Evolutionary conservation across 164 flowering plant species (phyloP).

Genomic region (Saururus chinensis): DNA sequence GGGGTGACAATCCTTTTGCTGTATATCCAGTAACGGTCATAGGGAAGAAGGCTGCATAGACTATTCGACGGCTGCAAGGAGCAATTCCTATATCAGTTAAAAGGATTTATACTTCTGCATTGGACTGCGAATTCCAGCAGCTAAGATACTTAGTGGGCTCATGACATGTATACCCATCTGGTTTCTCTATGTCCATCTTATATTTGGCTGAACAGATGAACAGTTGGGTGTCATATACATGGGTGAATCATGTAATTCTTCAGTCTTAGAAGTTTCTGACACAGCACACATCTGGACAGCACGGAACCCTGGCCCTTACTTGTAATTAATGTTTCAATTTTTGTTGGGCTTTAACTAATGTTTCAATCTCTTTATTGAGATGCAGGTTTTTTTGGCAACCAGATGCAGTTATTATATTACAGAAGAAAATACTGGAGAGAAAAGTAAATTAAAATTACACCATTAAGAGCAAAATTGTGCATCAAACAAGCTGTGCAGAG

Average conservation of each 20-base stretch:
- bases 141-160: not conserved
- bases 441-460: no score
- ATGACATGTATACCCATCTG: not conserved
- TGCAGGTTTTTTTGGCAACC: no score
- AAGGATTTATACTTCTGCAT: not conserved
- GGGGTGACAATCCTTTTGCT: slow-evolving; percentile 86
- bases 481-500: no score
- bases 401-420: no score
- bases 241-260: not conserved
- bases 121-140: not conserved
- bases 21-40: slow-evolving; percentile 60
- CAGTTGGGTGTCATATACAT: not conserved
- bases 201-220: not conserved
- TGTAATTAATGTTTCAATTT: no score
- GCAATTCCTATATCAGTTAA: not conserved
- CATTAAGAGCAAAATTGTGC: no score
- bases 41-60: slow-evolving; percentile 66
- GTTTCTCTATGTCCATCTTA: not conserved
- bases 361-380: no score
- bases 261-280: no score
- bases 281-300: no score
- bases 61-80: slow-evolving; percentile 28
- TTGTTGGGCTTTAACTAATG: no score
- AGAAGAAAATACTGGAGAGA: no score
- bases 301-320: no score